Evolutionary conservation across 495 filamentous ascomycete species (phyloP).

Genomic region (Penicillium daleae): DNA sequence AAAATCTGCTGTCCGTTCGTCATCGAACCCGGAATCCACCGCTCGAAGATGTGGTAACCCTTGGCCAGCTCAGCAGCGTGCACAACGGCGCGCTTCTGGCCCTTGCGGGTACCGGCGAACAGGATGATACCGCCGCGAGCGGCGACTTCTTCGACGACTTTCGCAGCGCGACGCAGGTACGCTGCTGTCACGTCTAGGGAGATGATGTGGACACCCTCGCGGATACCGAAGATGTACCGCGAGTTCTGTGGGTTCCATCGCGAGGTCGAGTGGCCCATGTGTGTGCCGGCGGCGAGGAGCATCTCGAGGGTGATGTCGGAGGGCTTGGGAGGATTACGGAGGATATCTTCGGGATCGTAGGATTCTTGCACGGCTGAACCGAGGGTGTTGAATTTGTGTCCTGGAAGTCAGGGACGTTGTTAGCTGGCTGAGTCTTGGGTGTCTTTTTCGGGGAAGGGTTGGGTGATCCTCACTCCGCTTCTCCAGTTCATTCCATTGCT

Average conservation of each 20-base stretch:
- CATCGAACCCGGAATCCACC: constrained; percentile 90
- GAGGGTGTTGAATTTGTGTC: constrained; percentile 35
- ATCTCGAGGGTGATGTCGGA: constrained; percentile 87
- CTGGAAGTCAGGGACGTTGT: constrained; percentile 23
- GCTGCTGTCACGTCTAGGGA: constrained; percentile 83
- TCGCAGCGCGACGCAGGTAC: constrained; percentile 85
- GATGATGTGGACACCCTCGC: constrained; percentile 92
- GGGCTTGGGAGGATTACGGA: constrained; percentile 72
- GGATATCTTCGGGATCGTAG: constrained; percentile 69
- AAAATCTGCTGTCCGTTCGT: constrained; percentile 93
- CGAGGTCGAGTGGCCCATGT: constrained; percentile 90
- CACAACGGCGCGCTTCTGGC: constrained; percentile 78
- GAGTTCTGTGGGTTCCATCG: constrained; percentile 96
- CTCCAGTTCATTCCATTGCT: constrained; percentile 17
- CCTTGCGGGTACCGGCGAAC: constrained; percentile 84
- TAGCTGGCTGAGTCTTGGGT: background rate
- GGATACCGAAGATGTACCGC: constrained; percentile 91
- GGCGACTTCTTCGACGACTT: constrained; percentile 84
- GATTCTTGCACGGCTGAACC: constrained; percentile 32
- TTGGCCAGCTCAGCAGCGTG: constrained; percentile 75
- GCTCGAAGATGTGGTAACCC: constrained; percentile 88
- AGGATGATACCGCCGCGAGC: constrained; percentile 82
- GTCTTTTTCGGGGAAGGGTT: background rate
- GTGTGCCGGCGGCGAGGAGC: constrained; percentile 85
- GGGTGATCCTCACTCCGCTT: constrained; percentile 28